Evolutionary conservation across 805 yeast genomes (phyloP).

Genomic region (Wickerhamiella dianesei): DNA sequence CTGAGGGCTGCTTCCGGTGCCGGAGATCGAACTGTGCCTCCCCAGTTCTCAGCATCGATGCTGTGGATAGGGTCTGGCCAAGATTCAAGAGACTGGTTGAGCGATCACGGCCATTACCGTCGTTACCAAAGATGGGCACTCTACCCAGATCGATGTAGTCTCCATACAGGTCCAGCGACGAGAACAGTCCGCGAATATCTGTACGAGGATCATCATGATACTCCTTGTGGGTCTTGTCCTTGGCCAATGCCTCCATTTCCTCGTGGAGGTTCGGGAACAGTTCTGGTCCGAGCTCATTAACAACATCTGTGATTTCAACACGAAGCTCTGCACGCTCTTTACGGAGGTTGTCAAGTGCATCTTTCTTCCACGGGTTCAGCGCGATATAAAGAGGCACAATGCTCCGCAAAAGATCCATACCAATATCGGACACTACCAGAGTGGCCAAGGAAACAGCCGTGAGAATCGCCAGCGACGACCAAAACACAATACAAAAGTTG

Average conservation of each 20-base stretch:
- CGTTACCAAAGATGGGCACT: conserved; percentile 18
- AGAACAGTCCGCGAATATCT: conserved; percentile 14
- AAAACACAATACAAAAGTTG: conserved; percentile 13
- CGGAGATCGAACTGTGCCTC: neutral
- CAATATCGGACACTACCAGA: conserved; percentile 79
- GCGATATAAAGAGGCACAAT: conserved; percentile 60
- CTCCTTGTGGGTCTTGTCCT: conserved; percentile 5
- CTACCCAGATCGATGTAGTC: conserved; percentile 16
- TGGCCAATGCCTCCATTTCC: conserved; percentile 14
- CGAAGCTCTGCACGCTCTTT: conserved; percentile 48
- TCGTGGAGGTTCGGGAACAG: conserved; percentile 68
- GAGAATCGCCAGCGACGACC: conserved; percentile 33
- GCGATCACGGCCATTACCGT: neutral
- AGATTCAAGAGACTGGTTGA: neutral
- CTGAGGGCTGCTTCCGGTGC: neutral
- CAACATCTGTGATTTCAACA: conserved; percentile 60
- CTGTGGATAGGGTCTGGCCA: neutral
- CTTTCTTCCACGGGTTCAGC: conserved; percentile 25
- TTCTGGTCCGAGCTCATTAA: conserved; percentile 71
- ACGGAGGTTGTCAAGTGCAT: conserved; percentile 40
- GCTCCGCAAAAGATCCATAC: conserved; percentile 76
- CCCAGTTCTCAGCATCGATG: neutral
- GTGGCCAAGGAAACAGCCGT: conserved; percentile 78
- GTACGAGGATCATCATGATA: conserved; percentile 17
- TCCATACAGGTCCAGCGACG: conserved; percentile 14